These are phyloP conservation scores for Tricholoma sp. DNA, from an alignment of 768 basidiomycete genomes.

Conservation along the genomic window DNA sequence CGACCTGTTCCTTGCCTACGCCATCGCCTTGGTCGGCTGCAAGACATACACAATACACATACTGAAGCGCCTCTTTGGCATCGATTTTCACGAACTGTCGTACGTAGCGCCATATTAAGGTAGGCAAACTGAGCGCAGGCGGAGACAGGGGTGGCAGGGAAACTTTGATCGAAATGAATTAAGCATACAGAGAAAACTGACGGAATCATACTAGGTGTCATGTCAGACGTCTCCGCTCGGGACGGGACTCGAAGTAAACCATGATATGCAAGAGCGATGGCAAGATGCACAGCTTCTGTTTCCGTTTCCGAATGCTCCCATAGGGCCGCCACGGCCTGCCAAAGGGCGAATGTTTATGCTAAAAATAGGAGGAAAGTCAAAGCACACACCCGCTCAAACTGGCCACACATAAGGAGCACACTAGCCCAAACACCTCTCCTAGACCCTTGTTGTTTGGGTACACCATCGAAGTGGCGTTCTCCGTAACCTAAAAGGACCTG, in stretches of 20 bases:
- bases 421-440: slow-evolving; percentile 73
- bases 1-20: slow-evolving; percentile 81
- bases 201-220: slow-evolving; percentile 63
- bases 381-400: slow-evolving; percentile 80
- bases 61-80: slow-evolving; percentile 90
- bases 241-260: slow-evolving; percentile 84
- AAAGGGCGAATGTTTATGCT: background rate
- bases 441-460: slow-evolving; percentile 51
- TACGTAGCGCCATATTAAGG: slow-evolving; percentile 89
- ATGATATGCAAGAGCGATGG: slow-evolving; percentile 88
- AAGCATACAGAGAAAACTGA: background rate
- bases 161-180: slow-evolving; percentile 35
- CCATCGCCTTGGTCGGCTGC: slow-evolving; percentile 63
- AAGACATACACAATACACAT: slow-evolving; percentile 84
- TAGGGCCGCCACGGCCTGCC: slow-evolving; percentile 82
- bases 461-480: slow-evolving; percentile 76
- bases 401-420: slow-evolving; percentile 85
- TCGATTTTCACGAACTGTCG: slow-evolving; percentile 91
- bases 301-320: slow-evolving; percentile 86
- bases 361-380: background rate
- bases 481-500: slow-evolving; percentile 78
- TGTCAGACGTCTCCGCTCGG: slow-evolving; percentile 77
- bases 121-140: slow-evolving; percentile 75
- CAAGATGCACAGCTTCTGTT: slow-evolving; percentile 92
- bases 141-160: slow-evolving; percentile 62